Percentiles rank a stretch among this genome's conserved stretches.
Evolutionary conservation across 129 eudicot species (phyloP).

Genomic region (Centella asiatica): DNA sequence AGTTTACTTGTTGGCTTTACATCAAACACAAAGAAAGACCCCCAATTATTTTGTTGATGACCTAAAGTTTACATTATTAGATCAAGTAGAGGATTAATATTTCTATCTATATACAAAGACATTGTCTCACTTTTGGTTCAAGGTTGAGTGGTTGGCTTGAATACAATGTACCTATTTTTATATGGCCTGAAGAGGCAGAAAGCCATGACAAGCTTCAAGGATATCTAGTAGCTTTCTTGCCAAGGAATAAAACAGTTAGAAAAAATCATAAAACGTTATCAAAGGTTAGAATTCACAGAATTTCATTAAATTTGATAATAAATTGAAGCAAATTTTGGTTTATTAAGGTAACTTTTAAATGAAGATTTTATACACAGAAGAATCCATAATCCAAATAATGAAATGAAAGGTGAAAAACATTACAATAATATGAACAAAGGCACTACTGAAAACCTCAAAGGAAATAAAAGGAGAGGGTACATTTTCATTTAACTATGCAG

Average conservation of each 20-base stretch:
- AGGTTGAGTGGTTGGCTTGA: not conserved
- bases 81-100: too few relatives aligned
- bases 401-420: not conserved
- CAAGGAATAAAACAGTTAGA: not conserved
- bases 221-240: too few relatives aligned
- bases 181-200: not conserved
- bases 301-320: too few relatives aligned
- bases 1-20: not conserved
- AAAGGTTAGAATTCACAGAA: too few relatives aligned
- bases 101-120: too few relatives aligned
- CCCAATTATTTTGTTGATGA: not conserved
- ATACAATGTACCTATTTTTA: not conserved
- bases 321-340: too few relatives aligned
- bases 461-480: too few relatives aligned
- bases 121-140: not conserved
- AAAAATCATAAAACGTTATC: too few relatives aligned
- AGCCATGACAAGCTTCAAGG: not conserved
- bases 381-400: not conserved
- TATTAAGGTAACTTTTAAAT: too few relatives aligned
- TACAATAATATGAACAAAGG: not conserved
- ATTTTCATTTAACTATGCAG: too few relatives aligned
- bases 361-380: not conserved
- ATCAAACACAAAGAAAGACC: not conserved
- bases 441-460: not conserved
- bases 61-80: too few relatives aligned